phyloP scores from a whole-genome alignment of 805 yeast species.

The Sugiyamaella valdiviana region DNA sequence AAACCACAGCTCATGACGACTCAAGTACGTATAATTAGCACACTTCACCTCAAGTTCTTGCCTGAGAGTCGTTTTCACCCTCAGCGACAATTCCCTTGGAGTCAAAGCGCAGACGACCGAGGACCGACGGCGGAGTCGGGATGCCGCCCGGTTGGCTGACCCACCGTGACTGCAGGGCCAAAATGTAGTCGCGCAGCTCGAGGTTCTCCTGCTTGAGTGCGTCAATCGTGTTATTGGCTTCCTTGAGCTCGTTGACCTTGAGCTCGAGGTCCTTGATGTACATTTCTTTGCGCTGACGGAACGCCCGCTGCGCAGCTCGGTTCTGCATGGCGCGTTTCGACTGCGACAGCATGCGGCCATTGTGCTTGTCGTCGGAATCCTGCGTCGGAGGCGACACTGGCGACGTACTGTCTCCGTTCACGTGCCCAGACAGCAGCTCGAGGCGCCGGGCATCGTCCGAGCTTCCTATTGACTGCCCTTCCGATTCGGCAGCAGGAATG shows the following conservation, averaged over 20 bases:
- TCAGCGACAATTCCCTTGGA: too few relatives aligned
- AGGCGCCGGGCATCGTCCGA: background rate
- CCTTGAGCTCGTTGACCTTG: constrained; percentile 57
- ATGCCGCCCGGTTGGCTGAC: constrained; percentile 45
- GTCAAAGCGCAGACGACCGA: background rate
- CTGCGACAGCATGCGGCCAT: constrained; percentile 42
- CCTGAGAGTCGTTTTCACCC: too few relatives aligned
- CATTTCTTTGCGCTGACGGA: constrained; percentile 75
- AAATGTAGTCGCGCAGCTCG: constrained; percentile 64
- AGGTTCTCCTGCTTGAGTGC: constrained; percentile 63
- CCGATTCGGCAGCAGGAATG: background rate
- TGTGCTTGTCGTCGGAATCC: background rate
- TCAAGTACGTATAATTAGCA: too few relatives aligned
- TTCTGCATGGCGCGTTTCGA: constrained; percentile 90
- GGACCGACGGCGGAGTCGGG: constrained; percentile 40
- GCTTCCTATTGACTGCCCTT: background rate
- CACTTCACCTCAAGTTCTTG: too few relatives aligned
- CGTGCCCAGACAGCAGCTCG: background rate
- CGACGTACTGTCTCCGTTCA: background rate
- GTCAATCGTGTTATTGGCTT: constrained; percentile 58
- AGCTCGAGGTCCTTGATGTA: constrained; percentile 74
- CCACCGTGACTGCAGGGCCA: constrained; percentile 61
- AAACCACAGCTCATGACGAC: too few relatives aligned
- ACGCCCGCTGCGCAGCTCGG: constrained; percentile 86
- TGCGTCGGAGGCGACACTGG: background rate